These are phyloP conservation scores for Fusarium sp. DNA, from an alignment of 2,329 filamentous ascomycete species.

Conservation along the genomic window DNA sequence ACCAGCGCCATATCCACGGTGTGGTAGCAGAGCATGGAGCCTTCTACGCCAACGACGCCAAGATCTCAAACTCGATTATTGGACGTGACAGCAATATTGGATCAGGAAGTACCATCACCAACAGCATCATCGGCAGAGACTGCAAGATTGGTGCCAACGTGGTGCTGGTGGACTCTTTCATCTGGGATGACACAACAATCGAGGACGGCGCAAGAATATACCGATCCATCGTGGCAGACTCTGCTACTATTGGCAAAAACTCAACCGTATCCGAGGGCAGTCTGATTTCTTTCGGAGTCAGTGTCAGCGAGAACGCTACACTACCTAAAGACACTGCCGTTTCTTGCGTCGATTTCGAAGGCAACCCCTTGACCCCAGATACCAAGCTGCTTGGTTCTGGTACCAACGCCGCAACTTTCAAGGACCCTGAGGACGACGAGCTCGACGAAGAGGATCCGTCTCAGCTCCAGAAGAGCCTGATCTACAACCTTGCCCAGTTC, in stretches of 20 bases:
- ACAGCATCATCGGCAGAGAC: conserved; percentile 85
- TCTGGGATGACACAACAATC: conserved; percentile 89
- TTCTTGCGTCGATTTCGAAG: conserved; percentile 56
- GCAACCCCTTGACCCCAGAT: conserved; percentile 58
- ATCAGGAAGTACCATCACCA: conserved; percentile 76
- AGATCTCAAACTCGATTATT: conserved; percentile 80
- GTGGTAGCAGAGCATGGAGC: conserved; percentile 87
- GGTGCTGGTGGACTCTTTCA: conserved; percentile 81
- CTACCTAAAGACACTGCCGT: conserved; percentile 56
- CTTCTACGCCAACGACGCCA: conserved; percentile 78
- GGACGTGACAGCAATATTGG: conserved; percentile 84
- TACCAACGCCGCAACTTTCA: conserved; percentile 67
- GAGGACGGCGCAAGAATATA: conserved; percentile 80
- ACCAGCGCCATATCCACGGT: conserved; percentile 77
- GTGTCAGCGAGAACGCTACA: conserved; percentile 73
- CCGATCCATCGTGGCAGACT: conserved; percentile 82
- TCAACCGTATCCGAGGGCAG: conserved; percentile 80
- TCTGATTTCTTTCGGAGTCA: conserved; percentile 84
- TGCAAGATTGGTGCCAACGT: conserved; percentile 92
- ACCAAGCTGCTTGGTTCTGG: conserved; percentile 62
- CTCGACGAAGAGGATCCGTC: conserved; percentile 66
- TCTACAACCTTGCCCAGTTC: conserved; percentile 68
- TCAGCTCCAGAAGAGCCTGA: conserved; percentile 67
- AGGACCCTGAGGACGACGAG: conserved; percentile 64
- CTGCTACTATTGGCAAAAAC: conserved; percentile 78